phyloP scores from a whole-genome alignment of 352 stramenopile genomes.

The Globisporangium cystogenes region DNA sequence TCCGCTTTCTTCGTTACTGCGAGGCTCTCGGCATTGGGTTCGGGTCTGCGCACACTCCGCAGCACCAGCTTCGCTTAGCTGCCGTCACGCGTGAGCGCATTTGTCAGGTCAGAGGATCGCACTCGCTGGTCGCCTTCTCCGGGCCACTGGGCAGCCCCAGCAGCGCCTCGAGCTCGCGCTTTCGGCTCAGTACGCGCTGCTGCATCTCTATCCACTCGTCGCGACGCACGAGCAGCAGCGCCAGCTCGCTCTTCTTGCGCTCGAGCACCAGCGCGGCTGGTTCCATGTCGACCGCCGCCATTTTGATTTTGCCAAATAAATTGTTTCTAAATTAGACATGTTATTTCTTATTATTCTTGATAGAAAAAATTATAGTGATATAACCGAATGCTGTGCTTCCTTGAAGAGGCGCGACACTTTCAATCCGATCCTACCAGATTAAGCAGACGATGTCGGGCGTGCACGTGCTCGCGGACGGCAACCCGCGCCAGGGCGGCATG shows the following conservation, averaged over 20 bases:
- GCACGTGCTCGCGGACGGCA: constrained; percentile 64
- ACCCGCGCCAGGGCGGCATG: constrained; percentile 75
- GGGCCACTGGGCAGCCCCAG: background rate
- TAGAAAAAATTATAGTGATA: too few species aligned
- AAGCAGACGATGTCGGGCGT: constrained; percentile 58
- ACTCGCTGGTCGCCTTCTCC: background rate
- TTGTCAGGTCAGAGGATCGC: background rate
- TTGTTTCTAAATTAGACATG: too few species aligned
- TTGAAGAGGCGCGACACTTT: too few species aligned
- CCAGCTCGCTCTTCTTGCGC: constrained; percentile 13
- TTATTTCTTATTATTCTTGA: too few species aligned
- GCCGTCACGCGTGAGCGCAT: background rate
- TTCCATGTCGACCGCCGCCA: background rate
- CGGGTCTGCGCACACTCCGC: background rate
- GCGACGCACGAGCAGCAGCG: constrained; percentile 14
- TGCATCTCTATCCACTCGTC: constrained; percentile 21
- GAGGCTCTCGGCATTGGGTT: background rate
- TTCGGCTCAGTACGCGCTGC: constrained; percentile 17
- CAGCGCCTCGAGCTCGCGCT: constrained; percentile 8
- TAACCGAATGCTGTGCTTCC: too few species aligned
- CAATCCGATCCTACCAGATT: too few species aligned
- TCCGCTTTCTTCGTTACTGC: constrained; percentile 25
- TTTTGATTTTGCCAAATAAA: background rate
- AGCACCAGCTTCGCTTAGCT: background rate
- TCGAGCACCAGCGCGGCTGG: background rate